Conservation (phyloP, 2,329 filamentous ascomycete species). For the Bipolaris bicolor region DNA sequence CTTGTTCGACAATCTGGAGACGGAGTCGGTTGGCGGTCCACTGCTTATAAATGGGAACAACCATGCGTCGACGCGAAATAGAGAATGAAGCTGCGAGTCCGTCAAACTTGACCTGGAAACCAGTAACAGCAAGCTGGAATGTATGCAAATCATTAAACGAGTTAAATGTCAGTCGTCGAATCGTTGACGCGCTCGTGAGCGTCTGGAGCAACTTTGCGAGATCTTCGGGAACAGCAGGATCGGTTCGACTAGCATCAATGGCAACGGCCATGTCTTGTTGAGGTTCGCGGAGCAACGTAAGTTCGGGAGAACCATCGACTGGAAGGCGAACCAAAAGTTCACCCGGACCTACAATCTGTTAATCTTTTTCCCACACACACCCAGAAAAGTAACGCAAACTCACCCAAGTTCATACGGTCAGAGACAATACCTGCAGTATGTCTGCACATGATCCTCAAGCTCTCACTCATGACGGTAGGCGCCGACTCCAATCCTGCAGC, state of each 20-base stretch:
- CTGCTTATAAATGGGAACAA: constrained; percentile 92
- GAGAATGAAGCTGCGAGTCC: constrained; percentile 72
- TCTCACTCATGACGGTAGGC: constrained; percentile 76
- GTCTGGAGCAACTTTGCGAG: constrained; percentile 68
- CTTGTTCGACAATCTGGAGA: constrained; percentile 78
- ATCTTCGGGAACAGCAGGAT: constrained; percentile 60
- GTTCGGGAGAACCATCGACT: constrained; percentile 44
- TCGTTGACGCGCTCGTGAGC: constrained; percentile 64
- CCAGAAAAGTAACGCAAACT: constrained; percentile 19
- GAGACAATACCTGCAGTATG: constrained; percentile 79
- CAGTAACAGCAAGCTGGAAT: constrained; percentile 80
- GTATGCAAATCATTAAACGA: constrained; percentile 67
- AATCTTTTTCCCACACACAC: neutral
- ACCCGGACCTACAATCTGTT: constrained; percentile 44
- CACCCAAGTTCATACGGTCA: constrained; percentile 79
- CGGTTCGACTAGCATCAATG: constrained; percentile 57
- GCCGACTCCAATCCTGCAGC: constrained; percentile 62
- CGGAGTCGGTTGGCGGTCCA: constrained; percentile 85
- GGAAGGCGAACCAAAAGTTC: constrained; percentile 56
- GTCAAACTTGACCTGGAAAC: constrained; percentile 68
- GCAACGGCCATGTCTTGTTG: constrained; percentile 81
- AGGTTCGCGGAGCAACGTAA: constrained; percentile 62
- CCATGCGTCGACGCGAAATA: constrained; percentile 84
- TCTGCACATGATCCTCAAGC: constrained; percentile 75
- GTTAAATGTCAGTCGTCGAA: constrained; percentile 67